phyloP scores from a whole-genome alignment of 257 asterid species.

The Perilla frutescens region DNA sequence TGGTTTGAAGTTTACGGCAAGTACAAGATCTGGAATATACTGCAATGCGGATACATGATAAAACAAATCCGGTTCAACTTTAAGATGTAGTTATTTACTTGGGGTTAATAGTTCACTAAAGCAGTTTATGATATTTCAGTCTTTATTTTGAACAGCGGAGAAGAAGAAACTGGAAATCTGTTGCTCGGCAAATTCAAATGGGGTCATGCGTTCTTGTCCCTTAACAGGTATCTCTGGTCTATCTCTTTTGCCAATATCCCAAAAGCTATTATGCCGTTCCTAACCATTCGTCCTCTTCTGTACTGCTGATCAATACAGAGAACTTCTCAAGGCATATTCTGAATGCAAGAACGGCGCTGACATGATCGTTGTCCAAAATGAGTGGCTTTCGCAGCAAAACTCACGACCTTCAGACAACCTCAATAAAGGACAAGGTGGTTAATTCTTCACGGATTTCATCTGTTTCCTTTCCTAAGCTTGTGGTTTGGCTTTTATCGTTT shows the following conservation, averaged over 20 bases:
- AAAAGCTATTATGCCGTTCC: conserved; percentile 9
- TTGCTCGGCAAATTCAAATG: conserved; percentile 91
- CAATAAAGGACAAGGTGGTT: conserved; percentile 49
- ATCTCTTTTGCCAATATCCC: background rate
- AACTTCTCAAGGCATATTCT: conserved; percentile 86
- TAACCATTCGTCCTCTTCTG: background rate
- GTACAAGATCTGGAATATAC: background rate
- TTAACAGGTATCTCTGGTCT: conserved; percentile 60
- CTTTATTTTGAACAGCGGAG: conserved; percentile 60
- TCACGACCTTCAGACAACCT: conserved; percentile 43
- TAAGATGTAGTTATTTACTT: background rate
- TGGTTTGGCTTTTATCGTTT: background rate
- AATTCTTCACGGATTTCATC: background rate
- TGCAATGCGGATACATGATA: background rate
- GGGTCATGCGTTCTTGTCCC: conserved; percentile 98
- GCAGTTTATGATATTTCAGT: conserved; percentile 26
- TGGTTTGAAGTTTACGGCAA: background rate
- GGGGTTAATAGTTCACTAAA: conserved; percentile 1
- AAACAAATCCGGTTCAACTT: conserved; percentile 1
- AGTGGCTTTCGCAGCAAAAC: conserved; percentile 81
- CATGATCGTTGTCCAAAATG: conserved; percentile 72
- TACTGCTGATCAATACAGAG: conserved; percentile 50
- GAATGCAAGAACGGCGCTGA: conserved; percentile 73
- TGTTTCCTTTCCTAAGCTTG: background rate
- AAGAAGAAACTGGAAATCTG: conserved; percentile 78